A percentile compares a stretch with the other conserved stretches of the same genome.
These are phyloP conservation scores for Hypoxylon fuscum DNA, from an alignment of 495 filamentous ascomycete species.

Conservation along the genomic window DNA sequence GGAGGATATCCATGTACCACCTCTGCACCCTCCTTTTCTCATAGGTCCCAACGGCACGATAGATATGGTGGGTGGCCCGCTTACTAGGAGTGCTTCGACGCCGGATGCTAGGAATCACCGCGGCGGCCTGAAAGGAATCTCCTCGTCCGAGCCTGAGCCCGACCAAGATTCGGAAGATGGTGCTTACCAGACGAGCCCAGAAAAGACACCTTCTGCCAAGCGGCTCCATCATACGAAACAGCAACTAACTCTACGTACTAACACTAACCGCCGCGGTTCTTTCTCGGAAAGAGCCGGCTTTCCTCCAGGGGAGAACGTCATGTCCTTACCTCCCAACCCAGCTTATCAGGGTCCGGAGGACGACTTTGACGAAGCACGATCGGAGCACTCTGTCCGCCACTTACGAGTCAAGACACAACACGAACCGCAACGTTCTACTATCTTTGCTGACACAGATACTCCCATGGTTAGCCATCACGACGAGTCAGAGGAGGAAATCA, in stretches of 20 bases:
- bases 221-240: conserved; percentile 39
- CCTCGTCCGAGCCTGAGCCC: conserved; percentile 34
- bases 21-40: conserved; percentile 39
- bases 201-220: conserved; percentile 44
- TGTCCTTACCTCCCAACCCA: conserved; percentile 28
- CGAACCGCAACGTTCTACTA: conserved; percentile 37
- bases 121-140: conserved; percentile 29
- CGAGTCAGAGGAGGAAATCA: conserved; percentile 38
- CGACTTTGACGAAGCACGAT: conserved; percentile 31
- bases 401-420: conserved; percentile 31
- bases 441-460: conserved; percentile 43
- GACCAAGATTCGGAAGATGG: conserved; percentile 41
- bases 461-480: conserved; percentile 38
- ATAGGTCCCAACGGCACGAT: conserved; percentile 43
- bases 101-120: conserved; percentile 43
- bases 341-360: conserved; percentile 26
- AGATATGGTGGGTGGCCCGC: conserved; percentile 37
- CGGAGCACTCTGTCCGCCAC: conserved; percentile 16
- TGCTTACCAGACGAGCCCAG: conserved; percentile 41
- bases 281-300: conserved; percentile 37
- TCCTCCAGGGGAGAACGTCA: conserved; percentile 23
- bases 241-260: background rate
- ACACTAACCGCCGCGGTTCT: conserved; percentile 38
- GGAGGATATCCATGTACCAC: conserved; percentile 14
- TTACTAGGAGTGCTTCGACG: conserved; percentile 46